Conservation (phyloP, 2,329 filamentous ascomycete genomes). For the Colletotrichum somersetense region DNA sequence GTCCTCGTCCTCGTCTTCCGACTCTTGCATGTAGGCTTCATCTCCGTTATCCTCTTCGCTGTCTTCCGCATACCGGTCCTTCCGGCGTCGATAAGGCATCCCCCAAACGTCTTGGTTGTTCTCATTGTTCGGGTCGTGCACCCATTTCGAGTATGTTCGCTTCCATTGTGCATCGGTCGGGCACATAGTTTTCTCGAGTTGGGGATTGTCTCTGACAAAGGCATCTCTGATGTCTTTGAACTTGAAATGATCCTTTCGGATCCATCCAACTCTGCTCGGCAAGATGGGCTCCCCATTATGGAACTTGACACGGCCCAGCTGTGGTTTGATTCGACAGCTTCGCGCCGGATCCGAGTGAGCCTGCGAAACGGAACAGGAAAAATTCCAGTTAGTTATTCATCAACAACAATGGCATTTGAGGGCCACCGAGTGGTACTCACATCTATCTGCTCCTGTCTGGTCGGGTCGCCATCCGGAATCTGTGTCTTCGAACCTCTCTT, state of each 20-base stretch:
- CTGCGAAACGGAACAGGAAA: slow-evolving; percentile 4
- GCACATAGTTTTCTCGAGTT: slow-evolving; percentile 49
- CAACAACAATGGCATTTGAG: too few species aligned
- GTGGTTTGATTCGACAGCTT: slow-evolving; percentile 36
- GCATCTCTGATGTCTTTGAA: slow-evolving; percentile 44
- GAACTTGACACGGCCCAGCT: slow-evolving; percentile 6
- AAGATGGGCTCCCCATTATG: slow-evolving; percentile 34
- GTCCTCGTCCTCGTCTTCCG: neutral
- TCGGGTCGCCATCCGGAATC: slow-evolving; percentile 9
- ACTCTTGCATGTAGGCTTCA: neutral
- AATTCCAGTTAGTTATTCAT: neutral
- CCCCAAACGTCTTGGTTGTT: slow-evolving; percentile 43
- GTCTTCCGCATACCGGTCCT: neutral
- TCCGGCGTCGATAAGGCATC: slow-evolving; percentile 17
- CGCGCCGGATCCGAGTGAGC: slow-evolving; percentile 38
- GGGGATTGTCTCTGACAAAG: slow-evolving; percentile 46
- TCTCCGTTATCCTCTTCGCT: slow-evolving; percentile 37
- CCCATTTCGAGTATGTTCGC: slow-evolving; percentile 45
- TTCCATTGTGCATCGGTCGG: slow-evolving; percentile 41
- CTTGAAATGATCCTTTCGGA: slow-evolving; percentile 42
- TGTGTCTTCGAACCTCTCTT: slow-evolving; percentile 9
- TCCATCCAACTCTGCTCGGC: slow-evolving; percentile 53
- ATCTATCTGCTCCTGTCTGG: slow-evolving; percentile 31
- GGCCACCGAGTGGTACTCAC: slow-evolving; percentile 14
- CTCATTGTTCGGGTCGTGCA: slow-evolving; percentile 50